Evolutionary conservation across 495 filamentous ascomycete genomes (phyloP).

Genomic region (Tuber magnatum): DNA sequence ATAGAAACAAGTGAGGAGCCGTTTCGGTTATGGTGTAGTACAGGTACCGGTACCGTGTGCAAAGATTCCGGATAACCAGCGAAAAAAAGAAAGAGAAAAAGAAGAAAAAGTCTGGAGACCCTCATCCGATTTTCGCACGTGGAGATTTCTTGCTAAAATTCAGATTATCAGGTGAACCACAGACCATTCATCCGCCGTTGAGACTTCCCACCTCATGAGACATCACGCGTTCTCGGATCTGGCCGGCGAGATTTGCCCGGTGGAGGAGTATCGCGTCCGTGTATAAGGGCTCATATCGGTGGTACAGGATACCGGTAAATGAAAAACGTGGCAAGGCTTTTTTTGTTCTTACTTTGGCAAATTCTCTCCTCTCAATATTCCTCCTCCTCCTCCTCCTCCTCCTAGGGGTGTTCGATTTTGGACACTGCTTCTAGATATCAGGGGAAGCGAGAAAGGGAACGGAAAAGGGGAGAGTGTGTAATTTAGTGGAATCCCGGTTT

Average conservation of each 20-base stretch:
- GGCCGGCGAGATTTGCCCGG: background rate
- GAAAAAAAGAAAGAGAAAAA: background rate
- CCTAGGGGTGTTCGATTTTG: background rate
- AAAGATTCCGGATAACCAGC: background rate
- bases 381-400: background rate
- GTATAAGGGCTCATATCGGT: background rate
- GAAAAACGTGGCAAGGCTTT: background rate
- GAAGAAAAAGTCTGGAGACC: background rate
- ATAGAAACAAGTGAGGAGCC: background rate
- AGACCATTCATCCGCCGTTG: background rate
- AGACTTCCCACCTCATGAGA: background rate
- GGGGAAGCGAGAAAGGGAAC: background rate
- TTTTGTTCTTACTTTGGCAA: background rate
- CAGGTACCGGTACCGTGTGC: background rate
- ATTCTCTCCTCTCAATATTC: background rate
- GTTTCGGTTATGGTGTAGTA: background rate
- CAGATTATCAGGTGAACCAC: slow-evolving; percentile 1
- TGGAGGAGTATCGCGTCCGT: background rate
- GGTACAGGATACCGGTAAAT: background rate
- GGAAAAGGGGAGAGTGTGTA: background rate
- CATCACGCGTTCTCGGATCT: background rate
- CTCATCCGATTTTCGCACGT: background rate
- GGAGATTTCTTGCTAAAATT: background rate
- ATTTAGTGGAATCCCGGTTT: background rate
- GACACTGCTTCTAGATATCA: background rate